phyloP scores from a whole-genome alignment of 192 early-diverging fungal species.

The Pilaira anomala region DNA sequence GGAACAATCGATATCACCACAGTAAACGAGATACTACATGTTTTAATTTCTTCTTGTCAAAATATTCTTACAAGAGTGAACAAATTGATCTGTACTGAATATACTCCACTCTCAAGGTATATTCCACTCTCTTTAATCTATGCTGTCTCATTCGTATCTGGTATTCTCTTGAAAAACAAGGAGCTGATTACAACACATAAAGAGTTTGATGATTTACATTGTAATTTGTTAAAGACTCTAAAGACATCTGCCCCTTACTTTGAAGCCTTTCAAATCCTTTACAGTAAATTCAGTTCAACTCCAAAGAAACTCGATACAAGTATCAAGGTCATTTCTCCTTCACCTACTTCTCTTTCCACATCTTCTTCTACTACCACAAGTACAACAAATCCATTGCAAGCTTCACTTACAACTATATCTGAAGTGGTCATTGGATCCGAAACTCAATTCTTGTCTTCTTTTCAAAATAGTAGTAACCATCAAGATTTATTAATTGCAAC shows the following conservation, averaged over 20 bases:
- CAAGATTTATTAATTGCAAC: neutral
- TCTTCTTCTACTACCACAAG: too few species aligned
- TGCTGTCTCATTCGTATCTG: neutral
- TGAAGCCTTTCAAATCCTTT: conserved; percentile 2
- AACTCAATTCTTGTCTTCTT: neutral
- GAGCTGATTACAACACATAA: neutral
- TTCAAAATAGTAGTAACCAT: neutral
- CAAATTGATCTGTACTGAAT: neutral
- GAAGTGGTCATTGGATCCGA: neutral
- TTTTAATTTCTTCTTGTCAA: neutral
- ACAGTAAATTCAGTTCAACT: neutral
- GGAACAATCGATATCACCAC: neutral
- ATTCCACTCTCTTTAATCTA: neutral
- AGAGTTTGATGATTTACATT: neutral
- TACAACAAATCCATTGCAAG: too few species aligned
- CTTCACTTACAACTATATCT: neutral
- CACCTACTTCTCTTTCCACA: too few species aligned
- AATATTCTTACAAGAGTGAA: conserved; percentile 11
- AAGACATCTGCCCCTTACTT: neutral
- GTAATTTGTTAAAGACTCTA: neutral
- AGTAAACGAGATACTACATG: neutral
- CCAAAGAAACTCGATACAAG: neutral
- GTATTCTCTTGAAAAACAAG: neutral
- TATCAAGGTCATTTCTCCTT: neutral
- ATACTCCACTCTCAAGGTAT: neutral